A percentile compares a stretch with the other conserved stretches of the same genome.
Evolutionary conservation across 177 flowering plant species (phyloP).

Genomic region (Tripterygium wilfordii): DNA sequence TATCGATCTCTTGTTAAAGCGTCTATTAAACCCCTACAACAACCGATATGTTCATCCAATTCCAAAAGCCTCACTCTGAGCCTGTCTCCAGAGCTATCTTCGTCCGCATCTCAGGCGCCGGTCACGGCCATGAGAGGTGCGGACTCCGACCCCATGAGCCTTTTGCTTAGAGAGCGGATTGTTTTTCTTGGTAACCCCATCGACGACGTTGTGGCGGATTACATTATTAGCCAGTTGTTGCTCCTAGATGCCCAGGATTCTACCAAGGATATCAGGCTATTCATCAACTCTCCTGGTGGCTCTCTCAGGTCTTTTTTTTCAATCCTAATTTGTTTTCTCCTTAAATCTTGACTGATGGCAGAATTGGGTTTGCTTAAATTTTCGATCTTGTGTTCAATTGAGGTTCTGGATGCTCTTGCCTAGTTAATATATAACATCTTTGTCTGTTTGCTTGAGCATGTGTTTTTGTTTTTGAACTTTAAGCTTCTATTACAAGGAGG

Average conservation of each 20-base stretch:
- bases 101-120: conserved; percentile 39
- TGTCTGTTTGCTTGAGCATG: no score
- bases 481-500: no score
- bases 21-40: no score
- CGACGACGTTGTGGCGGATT: conserved; percentile 86
- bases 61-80: background rate
- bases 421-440: no score
- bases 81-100: background rate
- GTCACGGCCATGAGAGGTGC: conserved; percentile 43
- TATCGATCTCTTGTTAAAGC: no score
- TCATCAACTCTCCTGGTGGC: conserved; percentile 86
- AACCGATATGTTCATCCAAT: background rate
- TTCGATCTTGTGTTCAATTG: no score
- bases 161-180: conserved; percentile 73
- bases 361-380: no score
- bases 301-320: conserved; percentile 49
- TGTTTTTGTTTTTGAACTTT: no score
- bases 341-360: background rate
- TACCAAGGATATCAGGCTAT: conserved; percentile 72
- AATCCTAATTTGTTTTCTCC: background rate
- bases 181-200: conserved; percentile 70
- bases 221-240: conserved; percentile 76
- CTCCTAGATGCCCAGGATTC: conserved; percentile 82
- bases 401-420: no score
- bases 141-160: conserved; percentile 71